Conservation (phyloP, 257 asterid species). For the Scutellaria galericulata region DNA sequence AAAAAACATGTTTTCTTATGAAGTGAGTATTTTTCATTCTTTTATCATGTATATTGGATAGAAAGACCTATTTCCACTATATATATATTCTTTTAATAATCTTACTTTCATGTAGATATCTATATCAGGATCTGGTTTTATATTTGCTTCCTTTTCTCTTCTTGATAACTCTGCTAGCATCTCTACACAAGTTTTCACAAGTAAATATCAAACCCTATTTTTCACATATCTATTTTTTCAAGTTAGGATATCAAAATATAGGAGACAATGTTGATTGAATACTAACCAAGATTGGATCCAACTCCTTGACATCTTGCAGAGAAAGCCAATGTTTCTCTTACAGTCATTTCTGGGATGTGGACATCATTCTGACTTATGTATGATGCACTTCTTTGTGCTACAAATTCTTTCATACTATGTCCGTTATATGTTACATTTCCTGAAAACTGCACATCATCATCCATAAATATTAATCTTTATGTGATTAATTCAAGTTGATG, state of each 20-base stretch:
- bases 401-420: slow-evolving; percentile 60
- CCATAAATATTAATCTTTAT: no score
- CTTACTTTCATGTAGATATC: slow-evolving; percentile 70
- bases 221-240: no score
- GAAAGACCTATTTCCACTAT: no score
- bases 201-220: not conserved
- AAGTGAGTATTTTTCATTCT: no score
- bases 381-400: slow-evolving; percentile 63
- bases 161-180: slow-evolving; percentile 68
- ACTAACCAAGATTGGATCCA: slow-evolving; percentile 62
- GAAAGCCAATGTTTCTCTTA: slow-evolving; percentile 68
- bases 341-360: slow-evolving; percentile 68
- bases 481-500: no score
- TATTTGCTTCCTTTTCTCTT: slow-evolving; percentile 63
- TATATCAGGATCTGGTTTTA: slow-evolving; percentile 72
- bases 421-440: slow-evolving; percentile 69
- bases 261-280: not conserved
- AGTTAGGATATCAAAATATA: no score
- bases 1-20: no score
- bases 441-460: slow-evolving; percentile 41
- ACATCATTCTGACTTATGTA: slow-evolving; percentile 73
- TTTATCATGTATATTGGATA: no score
- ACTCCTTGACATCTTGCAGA: slow-evolving; percentile 80
- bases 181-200: slow-evolving; percentile 42
- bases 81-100: not conserved